Base-by-base conservation (phyloP, 306 rosid species). In the Acacia melanoxylon region DNA sequence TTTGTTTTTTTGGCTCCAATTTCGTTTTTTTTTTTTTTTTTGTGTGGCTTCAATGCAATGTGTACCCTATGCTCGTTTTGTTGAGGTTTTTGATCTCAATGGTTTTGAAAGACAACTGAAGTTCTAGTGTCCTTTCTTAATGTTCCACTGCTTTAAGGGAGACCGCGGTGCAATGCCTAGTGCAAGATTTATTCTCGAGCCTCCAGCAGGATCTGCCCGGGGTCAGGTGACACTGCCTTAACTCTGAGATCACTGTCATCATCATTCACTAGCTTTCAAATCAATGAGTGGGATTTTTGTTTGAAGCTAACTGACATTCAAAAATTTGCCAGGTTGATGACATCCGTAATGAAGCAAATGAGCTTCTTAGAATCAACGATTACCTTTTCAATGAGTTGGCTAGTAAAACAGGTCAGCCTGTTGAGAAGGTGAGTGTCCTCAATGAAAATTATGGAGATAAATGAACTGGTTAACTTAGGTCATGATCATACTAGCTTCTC, bases 171-270 rank as follows among this genome's bases (percentile, higher is more conserved):
- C 97, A 77, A 95, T 92, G 98, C 97, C 98, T 84, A 91, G 91
- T 33, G 84, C 98, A 85, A 92, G 96, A 87, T 83, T 95, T 72
- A 88, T 93, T 5, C 83, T 95, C 74, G 91, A 92, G 72, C 86
- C 99, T 80, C 98, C 96, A 42, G 98, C 91, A 6, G 99, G 98
- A 78, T 84, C 94, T 83, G 99, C 99, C 70, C 98, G 97, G 37
- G 99, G 99, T 67, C 99, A 90, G 98, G 99, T 93, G 85, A 74
- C 78, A 35, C 48, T 63, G 67, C 81, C 65, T 68, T 82, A 42
- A 22, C 65, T 79, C 68, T 67, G 67, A 72, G 81, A 72, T 68
- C 45, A 44, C 76, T 54, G 71, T 44, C 46, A 61, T 70, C 51
- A 24, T 80, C 12, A 16, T 29, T 63, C 25, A 62, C 31, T 8